Evolutionary conservation across 2,329 filamentous ascomycete genomes (phyloP).

Genomic region (Stachybotrys elegans): DNA sequence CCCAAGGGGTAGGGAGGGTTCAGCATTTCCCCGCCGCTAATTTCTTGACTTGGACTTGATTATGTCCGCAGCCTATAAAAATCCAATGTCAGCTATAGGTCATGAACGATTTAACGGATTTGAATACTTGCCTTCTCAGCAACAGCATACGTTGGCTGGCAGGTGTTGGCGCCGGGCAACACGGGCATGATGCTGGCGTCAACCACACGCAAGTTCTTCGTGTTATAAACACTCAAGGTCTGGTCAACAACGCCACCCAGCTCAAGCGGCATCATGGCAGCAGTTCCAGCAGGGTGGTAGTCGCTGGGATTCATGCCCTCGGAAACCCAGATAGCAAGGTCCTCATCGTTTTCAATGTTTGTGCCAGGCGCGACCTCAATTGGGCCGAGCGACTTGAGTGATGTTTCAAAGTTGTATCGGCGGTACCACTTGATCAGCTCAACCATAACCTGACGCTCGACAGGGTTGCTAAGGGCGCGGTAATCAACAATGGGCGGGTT

Average conservation of each 20-base stretch:
- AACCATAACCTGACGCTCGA: not conserved
- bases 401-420: not conserved
- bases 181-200: constrained; percentile 1
- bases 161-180: not conserved
- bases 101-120: not conserved
- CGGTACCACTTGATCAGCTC: not conserved
- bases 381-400: not conserved
- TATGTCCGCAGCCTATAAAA: not conserved
- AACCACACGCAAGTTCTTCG: not conserved
- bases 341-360: not conserved
- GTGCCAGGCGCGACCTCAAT: not conserved
- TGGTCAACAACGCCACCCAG: constrained; percentile 1
- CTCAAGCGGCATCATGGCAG: not conserved
- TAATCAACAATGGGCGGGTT: not conserved
- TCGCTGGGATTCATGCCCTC: not conserved
- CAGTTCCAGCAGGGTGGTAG: not conserved
- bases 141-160: not conserved
- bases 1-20: no score
- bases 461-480: not conserved
- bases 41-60: no score
- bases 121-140: not conserved
- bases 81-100: not conserved
- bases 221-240: not conserved
- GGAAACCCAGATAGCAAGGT: not conserved
- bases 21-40: no score